Percentiles rank a stretch among this genome's conserved stretches.
Evolutionary conservation across 2,329 filamentous ascomycete species (phyloP).

Genomic region (Colletotrichum orchidophilum): DNA sequence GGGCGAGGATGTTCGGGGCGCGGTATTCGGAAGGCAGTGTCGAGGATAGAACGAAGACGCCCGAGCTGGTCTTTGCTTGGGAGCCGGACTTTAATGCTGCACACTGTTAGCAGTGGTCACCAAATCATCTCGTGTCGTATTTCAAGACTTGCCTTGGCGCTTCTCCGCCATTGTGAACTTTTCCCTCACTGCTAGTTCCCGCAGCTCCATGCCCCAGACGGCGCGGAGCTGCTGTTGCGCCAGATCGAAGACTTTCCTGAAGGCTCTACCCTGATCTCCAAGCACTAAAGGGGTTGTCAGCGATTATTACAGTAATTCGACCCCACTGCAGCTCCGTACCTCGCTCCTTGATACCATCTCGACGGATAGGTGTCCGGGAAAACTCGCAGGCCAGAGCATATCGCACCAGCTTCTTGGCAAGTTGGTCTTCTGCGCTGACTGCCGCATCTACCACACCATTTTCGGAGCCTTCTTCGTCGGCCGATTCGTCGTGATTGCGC

Average conservation of each 20-base stretch:
- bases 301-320: neutral
- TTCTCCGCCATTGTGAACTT: slow-evolving; percentile 82
- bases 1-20: slow-evolving; percentile 71
- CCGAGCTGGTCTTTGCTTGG: slow-evolving; percentile 66
- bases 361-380: slow-evolving; percentile 66
- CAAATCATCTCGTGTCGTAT: neutral
- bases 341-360: slow-evolving; percentile 71
- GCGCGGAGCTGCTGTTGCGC: slow-evolving; percentile 77
- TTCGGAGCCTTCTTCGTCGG: slow-evolving; percentile 46
- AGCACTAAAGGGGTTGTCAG: slow-evolving; percentile 64
- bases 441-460: slow-evolving; percentile 47
- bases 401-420: slow-evolving; percentile 74
- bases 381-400: slow-evolving; percentile 75
- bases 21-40: slow-evolving; percentile 76
- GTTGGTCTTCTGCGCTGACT: slow-evolving; percentile 56
- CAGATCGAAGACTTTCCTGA: slow-evolving; percentile 78
- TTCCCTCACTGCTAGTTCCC: slow-evolving; percentile 82
- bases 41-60: slow-evolving; percentile 81
- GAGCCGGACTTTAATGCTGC: slow-evolving; percentile 55
- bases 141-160: slow-evolving; percentile 70
- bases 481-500: slow-evolving; percentile 40
- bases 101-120: neutral
- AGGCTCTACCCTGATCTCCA: slow-evolving; percentile 73
- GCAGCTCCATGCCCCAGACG: slow-evolving; percentile 92
- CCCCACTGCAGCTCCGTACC: slow-evolving; percentile 49